These are phyloP conservation scores for Cylindrotheca fusiformis DNA, from an alignment of 108 stramenopile species.

Conservation along the genomic window DNA sequence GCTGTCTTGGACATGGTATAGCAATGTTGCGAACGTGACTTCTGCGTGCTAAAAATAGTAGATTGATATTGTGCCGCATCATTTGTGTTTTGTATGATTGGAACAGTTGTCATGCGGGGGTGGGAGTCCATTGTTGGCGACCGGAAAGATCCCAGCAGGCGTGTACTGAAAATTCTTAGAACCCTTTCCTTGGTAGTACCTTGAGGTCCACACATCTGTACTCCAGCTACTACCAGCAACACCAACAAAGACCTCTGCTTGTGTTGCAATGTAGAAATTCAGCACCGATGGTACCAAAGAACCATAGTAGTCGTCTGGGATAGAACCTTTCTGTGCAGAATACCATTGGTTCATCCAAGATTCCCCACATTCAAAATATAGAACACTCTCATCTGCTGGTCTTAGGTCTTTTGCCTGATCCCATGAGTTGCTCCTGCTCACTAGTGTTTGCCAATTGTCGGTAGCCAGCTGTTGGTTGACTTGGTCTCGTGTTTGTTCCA, in stretches of 20 bases:
- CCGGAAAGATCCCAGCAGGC: constrained; percentile 14
- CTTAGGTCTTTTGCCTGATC: background rate
- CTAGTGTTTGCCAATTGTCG: constrained; percentile 44
- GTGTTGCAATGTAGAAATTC: constrained; percentile 64
- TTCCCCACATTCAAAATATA: constrained; percentile 67
- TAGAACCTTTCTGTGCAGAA: constrained; percentile 14
- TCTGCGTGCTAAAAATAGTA: too few relatives aligned
- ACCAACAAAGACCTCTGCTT: constrained; percentile 60
- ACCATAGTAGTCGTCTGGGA: constrained; percentile 28
- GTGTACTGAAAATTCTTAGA: constrained; percentile 44
- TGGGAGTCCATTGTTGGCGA: constrained; percentile 46
- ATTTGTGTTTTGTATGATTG: too few relatives aligned
- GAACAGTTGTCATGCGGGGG: constrained; percentile 38
- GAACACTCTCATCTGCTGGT: constrained; percentile 2
- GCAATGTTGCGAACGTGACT: too few relatives aligned
- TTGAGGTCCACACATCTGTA: constrained; percentile 66
- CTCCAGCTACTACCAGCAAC: constrained; percentile 56
- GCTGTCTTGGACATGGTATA: too few relatives aligned
- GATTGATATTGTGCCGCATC: too few relatives aligned
- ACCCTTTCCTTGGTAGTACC: constrained; percentile 57
- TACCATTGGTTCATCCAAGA: constrained; percentile 31
- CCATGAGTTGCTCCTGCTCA: constrained; percentile 4
- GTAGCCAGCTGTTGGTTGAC: constrained; percentile 4
- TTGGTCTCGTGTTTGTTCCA: background rate
- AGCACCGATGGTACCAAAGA: constrained; percentile 56